Conservation (phyloP, 106 monocot species). For the Dactylorhiza incarnata region DNA sequence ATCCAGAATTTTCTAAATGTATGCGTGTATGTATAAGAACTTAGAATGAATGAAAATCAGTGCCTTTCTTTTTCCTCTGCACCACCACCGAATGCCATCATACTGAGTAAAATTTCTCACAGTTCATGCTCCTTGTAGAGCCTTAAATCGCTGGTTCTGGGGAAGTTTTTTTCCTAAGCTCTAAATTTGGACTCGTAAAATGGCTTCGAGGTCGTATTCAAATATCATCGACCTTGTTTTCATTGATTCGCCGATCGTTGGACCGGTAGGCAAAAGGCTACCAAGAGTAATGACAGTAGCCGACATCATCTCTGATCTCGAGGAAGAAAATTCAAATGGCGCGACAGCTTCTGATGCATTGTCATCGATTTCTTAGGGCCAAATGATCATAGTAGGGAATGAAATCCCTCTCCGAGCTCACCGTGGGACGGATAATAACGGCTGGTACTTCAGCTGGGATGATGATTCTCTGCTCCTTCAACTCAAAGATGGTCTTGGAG, state of each 20-base stretch:
- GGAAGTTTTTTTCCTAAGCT: too few relatives aligned
- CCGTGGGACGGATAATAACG: conserved; percentile 14
- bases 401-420: conserved; percentile 40
- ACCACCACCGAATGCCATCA: too few relatives aligned
- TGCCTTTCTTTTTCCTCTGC: too few relatives aligned
- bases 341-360: conserved; percentile 20
- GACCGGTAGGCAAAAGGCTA: conserved; percentile 25
- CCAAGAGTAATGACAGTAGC: conserved; percentile 49
- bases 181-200: conserved; percentile 6
- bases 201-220: conserved; percentile 46
- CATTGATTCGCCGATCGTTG: conserved; percentile 16
- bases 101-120: too few relatives aligned
- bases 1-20: too few relatives aligned
- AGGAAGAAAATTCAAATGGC: conserved; percentile 26
- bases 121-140: background rate
- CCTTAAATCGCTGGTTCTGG: background rate
- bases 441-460: conserved; percentile 51
- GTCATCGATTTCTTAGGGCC: conserved; percentile 29
- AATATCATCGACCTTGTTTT: conserved; percentile 41
- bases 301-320: conserved; percentile 40
- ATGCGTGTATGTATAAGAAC: too few relatives aligned
- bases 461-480: conserved; percentile 46
- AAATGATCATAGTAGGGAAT: too few relatives aligned
- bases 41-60: too few relatives aligned
- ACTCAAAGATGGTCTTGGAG: conserved; percentile 44